Evolutionary conservation across 1,284 basidiomycete species (phyloP).

Genomic region (Phlebopus sp.): DNA sequence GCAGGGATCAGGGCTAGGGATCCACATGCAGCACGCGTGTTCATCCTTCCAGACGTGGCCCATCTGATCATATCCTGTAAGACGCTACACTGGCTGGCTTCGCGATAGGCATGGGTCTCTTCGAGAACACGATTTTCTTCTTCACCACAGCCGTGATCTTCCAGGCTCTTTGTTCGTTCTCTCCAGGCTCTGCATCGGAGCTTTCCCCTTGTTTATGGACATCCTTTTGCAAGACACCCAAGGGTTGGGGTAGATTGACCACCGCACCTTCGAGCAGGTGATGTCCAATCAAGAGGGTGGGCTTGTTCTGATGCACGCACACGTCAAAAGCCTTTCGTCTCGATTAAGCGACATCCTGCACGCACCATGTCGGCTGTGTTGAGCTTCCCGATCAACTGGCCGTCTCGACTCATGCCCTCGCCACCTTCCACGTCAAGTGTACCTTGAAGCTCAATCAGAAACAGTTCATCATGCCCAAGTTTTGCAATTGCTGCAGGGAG

Average conservation of each 20-base stretch:
- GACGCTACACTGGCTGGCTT: slow-evolving; percentile 24
- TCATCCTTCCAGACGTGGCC: not conserved
- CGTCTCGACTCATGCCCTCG: slow-evolving; percentile 45
- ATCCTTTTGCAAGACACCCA: slow-evolving; percentile 60
- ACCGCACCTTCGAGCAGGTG: slow-evolving; percentile 89
- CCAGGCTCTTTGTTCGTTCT: slow-evolving; percentile 33
- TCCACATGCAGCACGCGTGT: slow-evolving; percentile 9
- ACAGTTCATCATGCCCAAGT: slow-evolving; percentile 66
- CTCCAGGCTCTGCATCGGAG: slow-evolving; percentile 4
- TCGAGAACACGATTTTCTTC: slow-evolving; percentile 76
- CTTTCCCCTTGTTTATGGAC: slow-evolving; percentile 1
- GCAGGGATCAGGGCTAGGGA: not conserved
- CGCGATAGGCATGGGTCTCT: slow-evolving; percentile 69
- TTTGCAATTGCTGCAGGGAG: slow-evolving; percentile 59
- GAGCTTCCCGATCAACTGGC: slow-evolving; percentile 63
- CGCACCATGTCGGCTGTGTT: slow-evolving; percentile 51
- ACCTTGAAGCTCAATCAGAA: slow-evolving; percentile 77
- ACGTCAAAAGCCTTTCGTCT: slow-evolving; percentile 7
- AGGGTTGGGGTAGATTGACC: slow-evolving; percentile 69
- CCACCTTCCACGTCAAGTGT: slow-evolving; percentile 60
- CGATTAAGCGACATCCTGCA: slow-evolving; percentile 3
- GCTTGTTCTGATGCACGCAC: slow-evolving; percentile 54
- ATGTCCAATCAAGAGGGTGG: slow-evolving; percentile 81
- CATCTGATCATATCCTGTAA: slow-evolving; percentile 9
- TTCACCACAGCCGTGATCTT: slow-evolving; percentile 61